Conservation (phyloP, 257 asterid species). For the Perilla frutescens region DNA sequence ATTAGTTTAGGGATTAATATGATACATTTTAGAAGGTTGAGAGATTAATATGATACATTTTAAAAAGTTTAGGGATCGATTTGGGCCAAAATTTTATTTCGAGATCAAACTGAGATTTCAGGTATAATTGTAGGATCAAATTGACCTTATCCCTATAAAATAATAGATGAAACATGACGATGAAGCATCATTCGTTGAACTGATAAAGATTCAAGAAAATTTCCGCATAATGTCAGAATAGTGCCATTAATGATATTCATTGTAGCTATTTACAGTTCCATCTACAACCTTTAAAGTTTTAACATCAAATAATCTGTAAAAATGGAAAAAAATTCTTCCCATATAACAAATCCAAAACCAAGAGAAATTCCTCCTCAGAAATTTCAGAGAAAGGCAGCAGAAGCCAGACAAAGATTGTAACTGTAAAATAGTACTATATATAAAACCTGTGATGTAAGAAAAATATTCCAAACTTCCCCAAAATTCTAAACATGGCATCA, state of each 20-base stretch:
- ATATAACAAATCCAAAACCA: not conserved
- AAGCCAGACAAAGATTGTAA: slow-evolving; percentile 12
- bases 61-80: too few relatives aligned
- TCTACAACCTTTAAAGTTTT: not conserved
- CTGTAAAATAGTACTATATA: slow-evolving; percentile 20
- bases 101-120: too few relatives aligned
- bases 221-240: not conserved
- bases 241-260: slow-evolving; percentile 6
- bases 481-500: slow-evolving; percentile 50
- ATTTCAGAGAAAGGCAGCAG: slow-evolving; percentile 14
- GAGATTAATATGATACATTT: too few relatives aligned
- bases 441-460: slow-evolving; percentile 5
- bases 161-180: too few relatives aligned
- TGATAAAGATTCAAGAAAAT: not conserved
- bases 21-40: too few relatives aligned
- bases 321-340: not conserved
- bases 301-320: not conserved
- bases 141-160: too few relatives aligned
- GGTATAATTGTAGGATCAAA: too few relatives aligned
- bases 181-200: too few relatives aligned
- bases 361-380: slow-evolving; percentile 6
- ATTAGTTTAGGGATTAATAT: too few relatives aligned
- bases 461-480: not conserved
- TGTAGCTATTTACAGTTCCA: not conserved
- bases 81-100: too few relatives aligned